Conservation (phyloP, 352 stramenopile species). For the Globisporangium barbulae region DNA sequence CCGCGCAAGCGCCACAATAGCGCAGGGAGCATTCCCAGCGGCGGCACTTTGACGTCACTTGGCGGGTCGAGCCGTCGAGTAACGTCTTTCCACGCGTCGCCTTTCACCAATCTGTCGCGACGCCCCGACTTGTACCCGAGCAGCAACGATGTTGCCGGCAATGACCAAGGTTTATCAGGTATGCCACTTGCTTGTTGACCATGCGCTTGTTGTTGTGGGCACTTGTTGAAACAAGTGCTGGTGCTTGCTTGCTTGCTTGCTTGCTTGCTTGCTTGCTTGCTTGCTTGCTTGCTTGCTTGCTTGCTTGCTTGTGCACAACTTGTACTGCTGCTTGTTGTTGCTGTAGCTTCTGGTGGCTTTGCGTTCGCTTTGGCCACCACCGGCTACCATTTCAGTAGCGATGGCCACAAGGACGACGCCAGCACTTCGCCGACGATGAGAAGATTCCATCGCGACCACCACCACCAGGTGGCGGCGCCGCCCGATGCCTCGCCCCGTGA, state of each 20-base stretch:
- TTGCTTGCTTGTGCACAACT: neutral
- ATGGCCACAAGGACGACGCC: neutral
- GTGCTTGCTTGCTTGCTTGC: neutral
- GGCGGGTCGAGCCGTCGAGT: neutral
- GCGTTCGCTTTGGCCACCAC: neutral
- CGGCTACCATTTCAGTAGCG: too few species aligned
- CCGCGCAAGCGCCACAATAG: constrained; percentile 60
- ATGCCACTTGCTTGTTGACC: neutral
- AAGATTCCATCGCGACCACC: neutral
- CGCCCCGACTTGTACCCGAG: constrained; percentile 3
- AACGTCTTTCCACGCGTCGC: constrained; percentile 15
- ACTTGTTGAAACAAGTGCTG: neutral
- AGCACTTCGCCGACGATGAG: neutral
- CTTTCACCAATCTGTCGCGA: constrained; percentile 2
- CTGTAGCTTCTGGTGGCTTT: constrained; percentile 4
- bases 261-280: neutral
- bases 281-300: too few species aligned
- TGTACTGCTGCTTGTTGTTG: neutral
- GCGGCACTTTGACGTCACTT: neutral
- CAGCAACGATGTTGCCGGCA: neutral
- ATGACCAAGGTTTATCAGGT: neutral
- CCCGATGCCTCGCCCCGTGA: constrained; percentile 60
- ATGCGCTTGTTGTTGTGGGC: neutral
- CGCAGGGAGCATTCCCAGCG: constrained; percentile 30
- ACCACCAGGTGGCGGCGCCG: neutral